Evolutionary conservation across 352 stramenopile species (phyloP), one percentile per base, ranked within the genome.

Genomic region (Phytophthora tentaculata): DNA sequence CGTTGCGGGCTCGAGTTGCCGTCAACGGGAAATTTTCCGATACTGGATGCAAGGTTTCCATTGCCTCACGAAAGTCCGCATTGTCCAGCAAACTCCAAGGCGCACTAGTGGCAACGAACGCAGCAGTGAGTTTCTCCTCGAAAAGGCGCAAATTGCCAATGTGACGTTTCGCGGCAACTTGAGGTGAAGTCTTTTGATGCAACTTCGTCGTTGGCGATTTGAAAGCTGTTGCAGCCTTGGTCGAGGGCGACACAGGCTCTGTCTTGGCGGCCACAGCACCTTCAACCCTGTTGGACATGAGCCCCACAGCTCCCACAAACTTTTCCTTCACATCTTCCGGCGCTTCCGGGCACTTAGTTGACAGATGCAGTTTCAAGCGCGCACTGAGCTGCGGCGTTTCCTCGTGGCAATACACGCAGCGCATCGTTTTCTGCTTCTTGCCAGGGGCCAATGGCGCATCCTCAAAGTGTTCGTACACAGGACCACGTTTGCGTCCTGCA

Each of bases 391-490:
- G 66, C 39, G 43, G 43, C n/a, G 73, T 68, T 45, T 72, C 60
- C 19, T 53, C 48, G 2, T 68, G 66, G 54, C 74, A 81, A 59
- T 79, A 72, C 5, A 56, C 10, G 43, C 74, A 81, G 35, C 66
- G 62, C 63, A 81, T 74, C 39, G 68, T 77, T 49, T 79, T 76
- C 14, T 61, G 37, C 16, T 59, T 64, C 5, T 55, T 52, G 41
- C 22, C 61, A 5, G 53, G 19, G 24, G 49, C 47, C 28, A 29
- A 37, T 13, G 66, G 54, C n/a, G 63, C 6, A 50, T 81, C 74
- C 19, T 67, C 55, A 63, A 74, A 81, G 60, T 81, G 71, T 14
- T 65, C 51, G 47, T 81, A 81, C 0, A 81, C 67, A 19, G 71
- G 74, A 0, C 74, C 74, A 23, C 74, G 74, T 52, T 79, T 81